Evolutionary conservation across 2,329 filamentous ascomycete species (phyloP).

Genomic region (Fusarium subglutinans): DNA sequence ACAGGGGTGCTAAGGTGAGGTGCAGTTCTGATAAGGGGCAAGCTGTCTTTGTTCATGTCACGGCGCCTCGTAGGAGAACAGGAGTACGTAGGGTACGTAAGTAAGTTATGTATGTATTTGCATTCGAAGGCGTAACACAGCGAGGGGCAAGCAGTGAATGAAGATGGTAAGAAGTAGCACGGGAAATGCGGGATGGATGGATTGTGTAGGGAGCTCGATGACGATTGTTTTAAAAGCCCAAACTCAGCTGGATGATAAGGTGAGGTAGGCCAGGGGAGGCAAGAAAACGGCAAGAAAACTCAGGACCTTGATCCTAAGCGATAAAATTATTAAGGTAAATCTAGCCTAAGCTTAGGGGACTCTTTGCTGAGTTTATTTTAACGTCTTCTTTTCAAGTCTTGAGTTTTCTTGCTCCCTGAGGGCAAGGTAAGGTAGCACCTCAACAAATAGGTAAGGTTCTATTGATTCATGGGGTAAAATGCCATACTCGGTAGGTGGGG

Average conservation of each 20-base stretch:
- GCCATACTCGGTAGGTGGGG: constrained; percentile 34
- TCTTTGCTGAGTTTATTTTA: too few relatives aligned
- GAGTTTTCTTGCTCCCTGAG: too few relatives aligned
- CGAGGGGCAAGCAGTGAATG: background rate
- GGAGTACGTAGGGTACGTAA: background rate
- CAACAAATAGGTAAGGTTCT: background rate
- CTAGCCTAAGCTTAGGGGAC: too few relatives aligned
- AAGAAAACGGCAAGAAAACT: too few relatives aligned
- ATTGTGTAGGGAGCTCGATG: constrained; percentile 25
- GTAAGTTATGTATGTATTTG: background rate
- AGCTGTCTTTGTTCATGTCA: constrained; percentile 19
- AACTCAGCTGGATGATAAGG: constrained; percentile 24
- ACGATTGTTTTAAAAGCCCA: constrained; percentile 35
- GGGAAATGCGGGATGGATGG: constrained; percentile 11
- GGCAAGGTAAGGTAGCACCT: background rate
- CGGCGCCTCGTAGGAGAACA: background rate
- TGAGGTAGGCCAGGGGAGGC: background rate
- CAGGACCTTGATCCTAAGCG: too few relatives aligned
- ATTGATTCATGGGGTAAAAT: background rate
- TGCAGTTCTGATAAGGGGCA: constrained; percentile 10
- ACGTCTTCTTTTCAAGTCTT: too few relatives aligned
- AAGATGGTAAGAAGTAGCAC: background rate
- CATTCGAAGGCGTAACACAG: background rate
- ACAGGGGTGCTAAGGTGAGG: background rate
- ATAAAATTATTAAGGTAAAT: too few relatives aligned